These are phyloP conservation scores for Penicillium chermesinum DNA, from an alignment of 495 filamentous ascomycete species.

Conservation along the genomic window DNA sequence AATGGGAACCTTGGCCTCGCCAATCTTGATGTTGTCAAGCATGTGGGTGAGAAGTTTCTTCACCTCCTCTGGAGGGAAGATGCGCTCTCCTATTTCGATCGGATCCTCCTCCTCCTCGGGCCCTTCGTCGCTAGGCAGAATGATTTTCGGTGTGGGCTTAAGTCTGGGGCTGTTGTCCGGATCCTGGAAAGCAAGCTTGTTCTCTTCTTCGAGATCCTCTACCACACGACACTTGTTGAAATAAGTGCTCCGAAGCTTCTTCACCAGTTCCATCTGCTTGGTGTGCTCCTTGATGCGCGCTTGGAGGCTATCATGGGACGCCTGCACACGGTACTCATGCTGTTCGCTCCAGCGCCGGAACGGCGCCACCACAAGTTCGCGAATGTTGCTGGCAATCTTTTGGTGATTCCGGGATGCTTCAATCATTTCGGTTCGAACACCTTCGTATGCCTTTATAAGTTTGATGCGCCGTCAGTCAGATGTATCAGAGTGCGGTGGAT, in stretches of 20 bases:
- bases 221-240: constrained; percentile 98
- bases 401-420: constrained; percentile 84
- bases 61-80: constrained; percentile 75
- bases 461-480: not conserved
- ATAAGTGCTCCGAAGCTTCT: constrained; percentile 90
- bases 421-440: constrained; percentile 89
- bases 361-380: constrained; percentile 88
- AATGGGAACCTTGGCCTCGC: constrained; percentile 91
- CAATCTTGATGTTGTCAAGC: constrained; percentile 76
- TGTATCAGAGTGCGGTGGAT: not conserved
- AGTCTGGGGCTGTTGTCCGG: constrained; percentile 55
- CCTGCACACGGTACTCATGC: constrained; percentile 83
- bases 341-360: constrained; percentile 94
- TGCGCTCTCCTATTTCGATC: constrained; percentile 83
- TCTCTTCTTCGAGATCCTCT: constrained; percentile 96
- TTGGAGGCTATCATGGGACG: constrained; percentile 91
- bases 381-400: constrained; percentile 93
- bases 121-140: constrained; percentile 53
- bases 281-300: constrained; percentile 83
- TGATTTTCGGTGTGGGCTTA: constrained; percentile 53
- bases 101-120: constrained; percentile 69
- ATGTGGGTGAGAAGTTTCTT: constrained; percentile 87
- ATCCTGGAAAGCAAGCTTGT: constrained; percentile 93
- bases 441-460: constrained; percentile 79
- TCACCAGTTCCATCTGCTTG: constrained; percentile 81